These are phyloP conservation scores for Colletotrichum viniferum DNA, from an alignment of 2,329 filamentous ascomycete genomes.

Conservation along the genomic window DNA sequence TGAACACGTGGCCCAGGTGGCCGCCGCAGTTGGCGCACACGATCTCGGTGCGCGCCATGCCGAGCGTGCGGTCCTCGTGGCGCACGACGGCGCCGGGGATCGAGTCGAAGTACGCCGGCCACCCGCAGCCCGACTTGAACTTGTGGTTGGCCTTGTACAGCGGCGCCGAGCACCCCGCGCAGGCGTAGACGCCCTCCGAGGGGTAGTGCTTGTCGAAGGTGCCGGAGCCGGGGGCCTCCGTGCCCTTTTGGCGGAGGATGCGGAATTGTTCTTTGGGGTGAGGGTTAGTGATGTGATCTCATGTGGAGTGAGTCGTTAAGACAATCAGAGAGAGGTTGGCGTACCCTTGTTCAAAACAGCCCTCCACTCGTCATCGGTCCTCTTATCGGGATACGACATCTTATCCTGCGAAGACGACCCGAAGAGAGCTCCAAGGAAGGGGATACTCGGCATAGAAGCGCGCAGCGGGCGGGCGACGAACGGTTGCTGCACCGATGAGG, in stretches of 20 bases:
- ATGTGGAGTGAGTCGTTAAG: neutral
- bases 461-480: conserved; percentile 28
- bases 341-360: conserved; percentile 72
- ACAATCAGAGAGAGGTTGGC: neutral
- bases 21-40: conserved; percentile 94
- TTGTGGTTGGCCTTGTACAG: conserved; percentile 95
- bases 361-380: conserved; percentile 85
- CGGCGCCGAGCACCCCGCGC: conserved; percentile 83
- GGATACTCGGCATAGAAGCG: conserved; percentile 76
- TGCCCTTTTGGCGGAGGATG: conserved; percentile 89
- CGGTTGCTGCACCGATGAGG: conserved; percentile 24
- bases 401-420: conserved; percentile 62
- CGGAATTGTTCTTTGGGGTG: conserved; percentile 87
- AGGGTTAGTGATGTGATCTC: conserved; percentile 3
- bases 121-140: conserved; percentile 95
- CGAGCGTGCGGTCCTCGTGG: conserved; percentile 76
- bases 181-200: conserved; percentile 78
- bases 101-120: conserved; percentile 97
- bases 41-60: conserved; percentile 91
- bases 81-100: conserved; percentile 88
- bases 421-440: conserved; percentile 80
- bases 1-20: conserved; percentile 89
- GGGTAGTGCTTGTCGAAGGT: conserved; percentile 89
- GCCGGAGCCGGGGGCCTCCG: conserved; percentile 80
- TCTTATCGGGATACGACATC: conserved; percentile 81